Percentiles rank a stretch among this genome's conserved stretches.
phyloP scores from a whole-genome alignment of 169 alveolate genomes.

The Eimeria zaria region DNA sequence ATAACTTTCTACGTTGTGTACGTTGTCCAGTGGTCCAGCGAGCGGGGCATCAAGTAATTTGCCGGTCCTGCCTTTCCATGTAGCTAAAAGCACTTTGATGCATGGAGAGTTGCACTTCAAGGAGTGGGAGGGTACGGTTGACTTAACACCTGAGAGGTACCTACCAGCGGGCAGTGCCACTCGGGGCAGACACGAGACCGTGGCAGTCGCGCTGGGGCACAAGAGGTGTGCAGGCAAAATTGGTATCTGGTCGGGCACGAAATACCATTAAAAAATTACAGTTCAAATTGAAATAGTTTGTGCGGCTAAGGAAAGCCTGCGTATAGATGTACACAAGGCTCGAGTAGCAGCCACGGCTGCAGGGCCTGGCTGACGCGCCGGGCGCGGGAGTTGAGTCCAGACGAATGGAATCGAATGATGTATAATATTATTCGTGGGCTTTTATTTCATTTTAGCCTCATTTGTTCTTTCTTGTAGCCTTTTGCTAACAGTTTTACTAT shows the following conservation, averaged over 20 bases:
- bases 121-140: neutral
- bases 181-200: conserved; percentile 12
- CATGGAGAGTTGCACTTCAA: neutral
- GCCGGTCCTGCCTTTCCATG: neutral
- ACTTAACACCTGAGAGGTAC: neutral
- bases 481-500: neutral
- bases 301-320: neutral
- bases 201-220: neutral
- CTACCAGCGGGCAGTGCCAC: neutral
- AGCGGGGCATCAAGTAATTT: neutral
- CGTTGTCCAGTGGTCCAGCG: neutral
- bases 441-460: neutral
- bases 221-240: neutral
- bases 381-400: conserved; percentile 24
- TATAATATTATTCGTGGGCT: neutral
- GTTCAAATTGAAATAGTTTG: neutral
- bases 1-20: neutral
- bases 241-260: neutral
- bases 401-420: neutral
- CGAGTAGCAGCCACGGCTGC: neutral
- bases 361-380: conserved; percentile 18
- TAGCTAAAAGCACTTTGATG: neutral
- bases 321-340: neutral
- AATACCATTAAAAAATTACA: neutral
- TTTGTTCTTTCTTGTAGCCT: neutral